phyloP scores from a whole-genome alignment of 1,284 basidiomycete genomes.

The Pterulicium gracile region DNA sequence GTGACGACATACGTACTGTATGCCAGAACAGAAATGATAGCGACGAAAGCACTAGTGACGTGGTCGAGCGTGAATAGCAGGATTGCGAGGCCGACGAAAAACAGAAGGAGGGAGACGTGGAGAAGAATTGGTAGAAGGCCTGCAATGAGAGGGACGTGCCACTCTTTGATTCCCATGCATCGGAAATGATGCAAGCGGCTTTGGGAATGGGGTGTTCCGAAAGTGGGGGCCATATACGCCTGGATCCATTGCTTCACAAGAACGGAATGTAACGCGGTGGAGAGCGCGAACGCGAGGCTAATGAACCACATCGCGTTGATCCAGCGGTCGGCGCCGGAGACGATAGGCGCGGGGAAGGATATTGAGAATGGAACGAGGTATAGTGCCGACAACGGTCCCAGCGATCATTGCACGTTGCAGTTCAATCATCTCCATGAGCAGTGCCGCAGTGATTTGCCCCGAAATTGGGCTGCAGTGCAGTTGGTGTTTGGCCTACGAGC shows the following conservation, averaged over 20 bases:
- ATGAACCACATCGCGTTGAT: constrained; percentile 15
- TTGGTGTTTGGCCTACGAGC: not conserved
- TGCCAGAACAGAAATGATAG: not conserved
- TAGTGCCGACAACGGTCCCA: too few species aligned
- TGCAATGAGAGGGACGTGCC: constrained; percentile 9
- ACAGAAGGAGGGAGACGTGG: constrained; percentile 10
- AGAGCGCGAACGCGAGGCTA: constrained; percentile 10
- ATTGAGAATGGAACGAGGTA: too few species aligned
- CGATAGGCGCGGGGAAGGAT: too few species aligned
- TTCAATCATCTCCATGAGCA: too few species aligned
- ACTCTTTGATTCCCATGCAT: constrained; percentile 8
- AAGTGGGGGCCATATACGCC: constrained; percentile 7
- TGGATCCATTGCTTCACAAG: constrained; percentile 15
- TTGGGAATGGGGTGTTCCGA: constrained; percentile 8
- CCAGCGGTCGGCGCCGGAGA: too few species aligned
- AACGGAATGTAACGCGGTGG: constrained; percentile 12
- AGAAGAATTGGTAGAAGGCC: constrained; percentile 10
- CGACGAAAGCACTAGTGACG: not conserved
- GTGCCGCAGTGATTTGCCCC: too few species aligned
- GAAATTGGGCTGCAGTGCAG: not conserved
- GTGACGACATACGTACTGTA: not conserved
- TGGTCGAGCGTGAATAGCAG: constrained; percentile 3
- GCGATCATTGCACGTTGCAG: too few species aligned
- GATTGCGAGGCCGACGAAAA: constrained; percentile 10
- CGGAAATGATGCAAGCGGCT: constrained; percentile 9